These are phyloP conservation scores for Akanthomyces dipterigenus DNA, from an alignment of 2,329 filamentous ascomycete genomes.

Conservation along the genomic window DNA sequence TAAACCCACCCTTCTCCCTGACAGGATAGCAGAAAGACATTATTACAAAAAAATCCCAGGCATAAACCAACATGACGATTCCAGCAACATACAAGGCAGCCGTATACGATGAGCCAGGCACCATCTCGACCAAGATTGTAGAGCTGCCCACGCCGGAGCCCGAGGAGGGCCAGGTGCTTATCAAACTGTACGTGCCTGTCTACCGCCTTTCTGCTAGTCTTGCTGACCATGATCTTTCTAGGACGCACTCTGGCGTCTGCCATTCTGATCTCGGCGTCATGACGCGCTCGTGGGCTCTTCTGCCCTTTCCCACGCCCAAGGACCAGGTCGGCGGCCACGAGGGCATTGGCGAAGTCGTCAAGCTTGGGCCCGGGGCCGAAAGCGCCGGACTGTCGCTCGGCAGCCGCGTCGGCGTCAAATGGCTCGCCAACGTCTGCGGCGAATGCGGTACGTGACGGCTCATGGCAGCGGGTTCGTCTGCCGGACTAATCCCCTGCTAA, in stretches of 20 bases:
- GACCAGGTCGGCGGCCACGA: conserved; percentile 56
- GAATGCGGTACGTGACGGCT: conserved; percentile 30
- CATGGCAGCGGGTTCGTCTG: too few species aligned
- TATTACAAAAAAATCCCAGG: not conserved
- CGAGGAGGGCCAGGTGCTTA: conserved; percentile 19
- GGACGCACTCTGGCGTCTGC: conserved; percentile 21
- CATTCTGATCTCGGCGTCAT: conserved; percentile 19
- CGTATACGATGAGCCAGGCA: conserved; percentile 21
- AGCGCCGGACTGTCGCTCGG: conserved; percentile 53
- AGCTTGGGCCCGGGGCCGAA: conserved; percentile 55
- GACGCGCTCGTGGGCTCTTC: conserved; percentile 10
- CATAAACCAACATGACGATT: not conserved
- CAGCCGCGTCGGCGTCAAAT: conserved; percentile 65
- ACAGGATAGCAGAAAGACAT: too few species aligned
- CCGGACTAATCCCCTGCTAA: not conserved
- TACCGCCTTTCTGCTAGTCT: not conserved
- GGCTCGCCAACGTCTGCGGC: conserved; percentile 52
- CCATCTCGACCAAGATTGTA: conserved; percentile 20
- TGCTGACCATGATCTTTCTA: not conserved
- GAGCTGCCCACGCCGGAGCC: conserved; percentile 20
- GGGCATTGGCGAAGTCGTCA: conserved; percentile 58
- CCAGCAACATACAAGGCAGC: conserved; percentile 15
- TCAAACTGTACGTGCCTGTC: conserved; percentile 17
- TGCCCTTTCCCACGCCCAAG: conserved; percentile 9
- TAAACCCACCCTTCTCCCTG: too few species aligned